Percentiles rank a stretch among this genome's conserved stretches.
Evolutionary conservation across 805 yeast species (phyloP).

Genomic region (Zygoascus tannicola): DNA sequence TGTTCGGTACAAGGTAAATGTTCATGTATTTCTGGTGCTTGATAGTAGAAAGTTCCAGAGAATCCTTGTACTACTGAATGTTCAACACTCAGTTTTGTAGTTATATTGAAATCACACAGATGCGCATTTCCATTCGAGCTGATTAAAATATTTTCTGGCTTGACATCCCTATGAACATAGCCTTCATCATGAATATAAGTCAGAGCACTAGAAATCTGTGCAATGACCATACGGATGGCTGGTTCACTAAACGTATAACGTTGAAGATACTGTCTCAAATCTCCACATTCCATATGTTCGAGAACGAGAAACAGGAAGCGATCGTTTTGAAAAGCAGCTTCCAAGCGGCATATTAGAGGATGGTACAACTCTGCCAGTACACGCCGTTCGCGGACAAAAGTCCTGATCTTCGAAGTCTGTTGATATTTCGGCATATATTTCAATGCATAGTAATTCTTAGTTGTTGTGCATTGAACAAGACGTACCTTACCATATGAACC

Average conservation of each 20-base stretch:
- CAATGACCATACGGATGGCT: conserved; percentile 21
- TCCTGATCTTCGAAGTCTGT: conserved; percentile 9
- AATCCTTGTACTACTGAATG: conserved; percentile 14
- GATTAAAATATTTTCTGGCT: conserved; percentile 83
- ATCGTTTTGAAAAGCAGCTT: conserved; percentile 23
- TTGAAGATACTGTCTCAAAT: conserved; percentile 22
- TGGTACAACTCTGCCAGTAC: conserved; percentile 20
- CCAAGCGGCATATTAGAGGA: conserved; percentile 22
- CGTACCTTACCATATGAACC: conserved; percentile 85
- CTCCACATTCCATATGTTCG: conserved; percentile 25
- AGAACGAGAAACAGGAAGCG: conserved; percentile 20
- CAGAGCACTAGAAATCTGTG: conserved; percentile 25
- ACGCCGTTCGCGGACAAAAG: conserved; percentile 21
- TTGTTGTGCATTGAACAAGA: conserved; percentile 22
- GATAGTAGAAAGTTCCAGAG: conserved; percentile 22
- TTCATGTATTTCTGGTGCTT: conserved; percentile 25
- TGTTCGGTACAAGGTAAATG: conserved; percentile 17
- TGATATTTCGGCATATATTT: conserved; percentile 22
- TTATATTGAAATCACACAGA: conserved; percentile 90
- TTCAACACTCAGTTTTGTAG: conserved; percentile 62
- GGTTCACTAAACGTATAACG: conserved; percentile 19
- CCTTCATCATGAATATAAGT: conserved; percentile 45
- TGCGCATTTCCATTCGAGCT: conserved; percentile 84
- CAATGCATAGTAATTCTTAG: conserved; percentile 19
- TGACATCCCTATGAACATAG: conserved; percentile 80